Base-by-base conservation (phyloP, 441 rosid genomes). In the Mallotus repandus region DNA sequence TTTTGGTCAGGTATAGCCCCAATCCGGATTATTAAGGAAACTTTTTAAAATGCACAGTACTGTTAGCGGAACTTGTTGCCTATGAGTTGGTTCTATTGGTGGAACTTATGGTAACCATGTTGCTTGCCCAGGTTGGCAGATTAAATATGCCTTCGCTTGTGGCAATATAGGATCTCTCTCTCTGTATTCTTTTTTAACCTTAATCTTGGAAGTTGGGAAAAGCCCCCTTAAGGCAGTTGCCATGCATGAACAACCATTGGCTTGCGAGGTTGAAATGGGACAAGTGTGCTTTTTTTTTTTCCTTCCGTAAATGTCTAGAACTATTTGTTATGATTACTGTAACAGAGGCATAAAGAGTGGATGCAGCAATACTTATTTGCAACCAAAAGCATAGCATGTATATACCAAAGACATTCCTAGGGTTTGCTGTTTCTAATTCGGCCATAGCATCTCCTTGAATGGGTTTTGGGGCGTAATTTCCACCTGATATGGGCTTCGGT, bases 1-100 rank as follows among this genome's bases (percentile, higher is more conserved):
- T 78, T 78, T 74, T 69, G 25, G 78, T 68, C 82, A 83, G 83
- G 79, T 76, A 60, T 35, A 62, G 74, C 79, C 83, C 79, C 62
- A 41, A 29, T 73, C 75, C 69, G 66, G 72, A 41, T 48, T 18
- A 13, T 52, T 48, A 59, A 22, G 68, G 66, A 72, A 50, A 58
- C 60, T 63, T 32, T 25, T 56, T 56, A 71, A 58, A 32, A 41
- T 70, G 63, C 43, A 14, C 73, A 49, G 15, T 50, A 41, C 22
- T 57, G 11, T 67, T 55, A 5, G 19, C 59, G 52, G 65, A 60
- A 75, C 63, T 63, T 76, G 46, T 29, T 52, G 7, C 6, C 12
- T 7, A 56, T 6, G 8, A 25, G 19, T n/a, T 22, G 19, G 60
- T 56, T 63, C 41, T 71, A 35, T 25, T 10, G 50, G 35, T 64